Percentiles rank a stretch among this genome's conserved stretches.
Evolutionary conservation across 2,329 filamentous ascomycete species (phyloP).

Genomic region (Penicillium verrucosum): DNA sequence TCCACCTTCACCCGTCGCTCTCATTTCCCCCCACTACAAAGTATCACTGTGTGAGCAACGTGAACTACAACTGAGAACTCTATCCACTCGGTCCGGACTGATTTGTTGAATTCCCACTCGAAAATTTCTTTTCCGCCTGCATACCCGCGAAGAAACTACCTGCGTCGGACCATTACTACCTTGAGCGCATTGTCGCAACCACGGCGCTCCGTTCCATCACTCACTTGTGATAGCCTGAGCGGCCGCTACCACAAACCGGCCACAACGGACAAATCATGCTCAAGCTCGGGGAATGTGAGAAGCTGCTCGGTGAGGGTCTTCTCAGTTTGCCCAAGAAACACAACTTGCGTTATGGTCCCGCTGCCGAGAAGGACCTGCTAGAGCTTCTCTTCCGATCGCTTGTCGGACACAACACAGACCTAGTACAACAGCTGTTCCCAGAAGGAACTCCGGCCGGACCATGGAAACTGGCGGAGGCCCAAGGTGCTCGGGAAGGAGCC

Average conservation of each 20-base stretch:
- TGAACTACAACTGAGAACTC: slow-evolving; percentile 1
- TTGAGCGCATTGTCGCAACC: slow-evolving; percentile 11
- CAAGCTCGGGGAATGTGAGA: slow-evolving; percentile 60
- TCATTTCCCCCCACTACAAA: slow-evolving; percentile 19
- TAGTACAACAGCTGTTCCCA: slow-evolving; percentile 79
- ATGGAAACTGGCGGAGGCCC: slow-evolving; percentile 79
- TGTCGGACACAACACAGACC: slow-evolving; percentile 69
- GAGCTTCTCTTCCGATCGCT: slow-evolving; percentile 83
- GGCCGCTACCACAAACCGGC: slow-evolving; percentile 20
- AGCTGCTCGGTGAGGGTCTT: slow-evolving; percentile 78
- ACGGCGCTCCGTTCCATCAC: slow-evolving; percentile 11
- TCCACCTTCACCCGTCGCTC: slow-evolving; percentile 19
- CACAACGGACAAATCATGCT: slow-evolving; percentile 29
- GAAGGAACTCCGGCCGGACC: slow-evolving; percentile 61
- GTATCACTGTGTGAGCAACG: slow-evolving; percentile 9
- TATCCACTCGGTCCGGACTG: not conserved
- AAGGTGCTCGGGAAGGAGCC: slow-evolving; percentile 87
- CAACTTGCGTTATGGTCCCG: slow-evolving; percentile 70
- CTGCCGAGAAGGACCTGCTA: slow-evolving; percentile 69
- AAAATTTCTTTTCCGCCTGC: not conserved
- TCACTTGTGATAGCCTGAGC: slow-evolving; percentile 24
- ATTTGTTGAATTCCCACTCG: not conserved
- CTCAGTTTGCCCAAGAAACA: slow-evolving; percentile 71
- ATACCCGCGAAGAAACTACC: not conserved
- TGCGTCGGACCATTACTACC: slow-evolving; percentile 6